These are phyloP conservation scores for Pseudomonodictys pantanalensis DNA, from an alignment of 495 filamentous ascomycete species.

Conservation along the genomic window DNA sequence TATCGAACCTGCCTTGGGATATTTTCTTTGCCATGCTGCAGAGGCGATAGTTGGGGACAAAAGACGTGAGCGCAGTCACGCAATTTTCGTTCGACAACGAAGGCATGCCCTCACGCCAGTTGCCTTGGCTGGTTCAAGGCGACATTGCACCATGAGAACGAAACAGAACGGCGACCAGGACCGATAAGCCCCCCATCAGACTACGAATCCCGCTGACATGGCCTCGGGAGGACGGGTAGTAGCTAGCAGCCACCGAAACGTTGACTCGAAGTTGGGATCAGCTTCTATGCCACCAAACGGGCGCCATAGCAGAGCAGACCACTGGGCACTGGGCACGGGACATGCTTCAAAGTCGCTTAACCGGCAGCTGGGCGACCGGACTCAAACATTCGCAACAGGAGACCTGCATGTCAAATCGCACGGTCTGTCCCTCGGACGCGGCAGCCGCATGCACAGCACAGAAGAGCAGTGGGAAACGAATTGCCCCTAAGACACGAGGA, in stretches of 20 bases:
- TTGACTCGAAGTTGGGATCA: not conserved
- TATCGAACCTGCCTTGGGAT: no score
- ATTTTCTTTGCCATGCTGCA: no score
- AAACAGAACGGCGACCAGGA: conserved; percentile 5
- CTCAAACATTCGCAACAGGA: not conserved
- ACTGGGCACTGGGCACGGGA: not conserved
- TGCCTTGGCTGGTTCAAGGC: no score
- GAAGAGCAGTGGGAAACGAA: not conserved
- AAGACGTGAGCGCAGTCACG: no score
- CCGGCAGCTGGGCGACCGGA: not conserved
- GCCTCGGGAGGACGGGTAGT: conserved; percentile 24
- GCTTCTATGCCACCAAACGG: not conserved
- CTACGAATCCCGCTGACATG: conserved; percentile 32
- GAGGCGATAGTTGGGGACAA: no score
- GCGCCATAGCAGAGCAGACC: not conserved
- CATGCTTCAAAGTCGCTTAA: no score
- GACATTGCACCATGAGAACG: conserved; percentile 14
- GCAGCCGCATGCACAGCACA: no score
- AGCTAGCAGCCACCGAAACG: conserved; percentile 6
- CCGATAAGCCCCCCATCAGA: conserved; percentile 21
- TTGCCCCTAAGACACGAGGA: not conserved
- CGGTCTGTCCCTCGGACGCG: no score
- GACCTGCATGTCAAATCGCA: not conserved
- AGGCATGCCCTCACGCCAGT: no score
- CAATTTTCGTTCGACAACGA: no score